Evolutionary conservation across 2,329 filamentous ascomycete species (phyloP), one percentile per base, ranked within the genome.

Genomic region (Didymella exigua): DNA sequence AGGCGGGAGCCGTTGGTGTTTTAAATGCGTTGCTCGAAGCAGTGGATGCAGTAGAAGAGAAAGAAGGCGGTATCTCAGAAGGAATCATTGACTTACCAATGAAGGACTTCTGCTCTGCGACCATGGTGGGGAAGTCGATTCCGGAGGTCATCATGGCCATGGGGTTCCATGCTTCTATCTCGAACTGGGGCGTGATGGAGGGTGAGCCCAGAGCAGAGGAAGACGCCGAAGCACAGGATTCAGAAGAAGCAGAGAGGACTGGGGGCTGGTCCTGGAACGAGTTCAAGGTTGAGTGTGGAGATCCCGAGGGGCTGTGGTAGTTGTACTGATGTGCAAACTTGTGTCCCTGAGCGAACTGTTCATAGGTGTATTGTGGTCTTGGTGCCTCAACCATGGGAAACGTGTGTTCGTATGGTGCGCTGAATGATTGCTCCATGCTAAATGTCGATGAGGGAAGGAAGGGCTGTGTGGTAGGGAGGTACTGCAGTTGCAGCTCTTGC

Each of bases 71-170:
- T 23, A 49, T 29, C 18, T 26, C 7, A 54, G 74, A 78, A 74
- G 69, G 69, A 77, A 78, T 49, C 49, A 57, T 61, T 56, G 71
- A 81, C 79, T 81, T 75, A 81, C 79, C 79, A 67, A 82, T 77
- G 72, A 76, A 81, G 43, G 74, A 62, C 71, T 81, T 80, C 55
- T 79, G 75, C 40, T 70, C 72, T 34, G 77, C 76, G 38, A 79
- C 72, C 54, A 83, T 79, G 29, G 64, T 70, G 5, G 83, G 79
- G 54, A 79, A 79, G 46, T 84, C 77, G 69, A 85, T 85, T 43
- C 82, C 76, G 66, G 89, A 84, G 34, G 81, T 77, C 68, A 89
- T 77, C 68, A 89, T 78, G 45, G 82, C 84, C 30, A 89, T 76
- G 48, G 83, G 59, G 74, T 75, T 46, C 88, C 89, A 47, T 78